Evolutionary conservation across 2,329 filamentous ascomycete species (phyloP), one percentile per base, ranked within the genome.

Genomic region (Alternaria hordeiaustralica): DNA sequence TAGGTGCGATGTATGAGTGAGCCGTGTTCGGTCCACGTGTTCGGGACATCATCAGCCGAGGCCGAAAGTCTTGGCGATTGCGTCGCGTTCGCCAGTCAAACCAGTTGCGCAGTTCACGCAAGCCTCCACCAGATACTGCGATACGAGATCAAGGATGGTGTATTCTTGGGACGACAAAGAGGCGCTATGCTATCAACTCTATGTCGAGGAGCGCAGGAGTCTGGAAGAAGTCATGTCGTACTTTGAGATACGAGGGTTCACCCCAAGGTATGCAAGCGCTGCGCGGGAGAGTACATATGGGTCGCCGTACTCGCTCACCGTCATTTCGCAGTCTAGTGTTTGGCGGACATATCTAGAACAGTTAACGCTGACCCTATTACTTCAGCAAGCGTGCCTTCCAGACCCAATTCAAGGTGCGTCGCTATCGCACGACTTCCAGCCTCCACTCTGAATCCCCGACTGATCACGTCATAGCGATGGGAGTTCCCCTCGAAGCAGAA

Each of bases 401-500:
- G 78, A 88, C 86, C 4, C 90, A 93, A 70, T 92, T 94, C 80
- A 90, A 89, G 68, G 78, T 78, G 65, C 9, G 55, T 21, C 20
- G 45, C 21, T 44, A 15, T 21, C 30, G n/a, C 30, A 5, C 43
- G 10, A 46, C 20, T 53, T n/a, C 7, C 28, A 36, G 2, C 20
- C 8, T 21, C 41, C 41, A n/a, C 18, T 23, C 20, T 50, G 9
- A 25, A n/a, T 28, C 15, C 13, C 23, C 26, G 11, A 64, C 60
- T 73, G 54, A 72, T 44, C 23, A n/a, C 13, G 12, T 66, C 20
- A 41, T 28, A 81, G 74, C 85, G 88, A 76, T 96, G 93, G 93
- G 87, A 88, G 8, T 95, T 96, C 70, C 92, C 92, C 13, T 87
- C 86, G 61, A 93, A 93, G 77, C 89, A 92, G 70, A 89, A 90